A percentile compares a stretch with the other conserved stretches of the same genome.
phyloP scores from a whole-genome alignment of 164 flowering plant species.

The Umbellularia californica region DNA sequence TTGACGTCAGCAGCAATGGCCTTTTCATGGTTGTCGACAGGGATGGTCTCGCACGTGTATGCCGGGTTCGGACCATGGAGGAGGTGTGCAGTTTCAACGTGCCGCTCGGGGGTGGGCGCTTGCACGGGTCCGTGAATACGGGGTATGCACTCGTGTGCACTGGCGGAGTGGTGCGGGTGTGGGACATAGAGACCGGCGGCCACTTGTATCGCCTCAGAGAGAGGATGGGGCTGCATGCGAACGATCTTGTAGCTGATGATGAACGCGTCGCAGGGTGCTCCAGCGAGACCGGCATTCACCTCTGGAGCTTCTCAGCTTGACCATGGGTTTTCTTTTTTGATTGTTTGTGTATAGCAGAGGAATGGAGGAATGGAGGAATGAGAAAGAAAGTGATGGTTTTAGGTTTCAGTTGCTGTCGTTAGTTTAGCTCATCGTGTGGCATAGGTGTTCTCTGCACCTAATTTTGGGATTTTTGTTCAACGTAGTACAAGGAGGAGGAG shows the following conservation, averaged over 20 bases:
- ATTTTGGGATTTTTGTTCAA: background rate
- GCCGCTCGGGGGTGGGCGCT: conserved; percentile 22
- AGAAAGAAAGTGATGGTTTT: background rate
- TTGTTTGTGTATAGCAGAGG: background rate
- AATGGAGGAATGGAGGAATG: background rate
- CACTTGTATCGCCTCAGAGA: conserved; percentile 37
- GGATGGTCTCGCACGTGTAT: conserved; percentile 48
- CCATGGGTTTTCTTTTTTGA: too few species aligned
- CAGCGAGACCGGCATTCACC: conserved; percentile 40
- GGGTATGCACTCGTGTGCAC: conserved; percentile 51
- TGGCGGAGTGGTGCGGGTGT: conserved; percentile 49
- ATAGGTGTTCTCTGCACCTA: background rate
- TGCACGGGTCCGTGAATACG: conserved; percentile 61
- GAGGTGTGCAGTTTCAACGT: conserved; percentile 50
- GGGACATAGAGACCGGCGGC: conserved; percentile 49
- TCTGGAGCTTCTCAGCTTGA: conserved; percentile 41
- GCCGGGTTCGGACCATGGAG: conserved; percentile 38
- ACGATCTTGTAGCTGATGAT: conserved; percentile 47
- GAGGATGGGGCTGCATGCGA: conserved; percentile 37
- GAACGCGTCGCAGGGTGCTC: conserved; percentile 54
- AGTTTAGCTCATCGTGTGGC: background rate
- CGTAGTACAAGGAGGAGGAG: background rate
- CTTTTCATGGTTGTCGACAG: conserved; percentile 39
- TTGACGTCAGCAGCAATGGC: conserved; percentile 36
- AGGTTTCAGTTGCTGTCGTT: background rate